A percentile compares a stretch with the other conserved stretches of the same genome.
Conservation (phyloP, 2,329 filamentous ascomycete genomes). For the Paraphaeosphaeria sporulosa region DNA sequence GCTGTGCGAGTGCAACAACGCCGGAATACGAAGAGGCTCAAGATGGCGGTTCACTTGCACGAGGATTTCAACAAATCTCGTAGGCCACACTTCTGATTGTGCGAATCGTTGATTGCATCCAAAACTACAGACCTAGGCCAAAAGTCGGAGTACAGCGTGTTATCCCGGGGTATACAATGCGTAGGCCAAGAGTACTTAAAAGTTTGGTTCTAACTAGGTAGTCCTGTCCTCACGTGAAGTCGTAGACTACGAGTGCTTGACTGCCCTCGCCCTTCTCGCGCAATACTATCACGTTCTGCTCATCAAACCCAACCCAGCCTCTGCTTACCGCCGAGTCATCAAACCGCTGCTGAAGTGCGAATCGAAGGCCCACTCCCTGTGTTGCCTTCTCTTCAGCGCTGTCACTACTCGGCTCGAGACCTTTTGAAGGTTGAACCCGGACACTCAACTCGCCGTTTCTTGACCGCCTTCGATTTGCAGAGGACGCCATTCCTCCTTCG, state of each 20-base stretch:
- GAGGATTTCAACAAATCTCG: no score
- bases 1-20: neutral
- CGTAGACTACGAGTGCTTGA: slow-evolving; percentile 82
- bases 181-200: no score
- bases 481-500: slow-evolving; percentile 70
- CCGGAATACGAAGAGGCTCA: neutral
- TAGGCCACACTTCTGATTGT: no score
- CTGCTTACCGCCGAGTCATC: slow-evolving; percentile 55
- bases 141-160: no score
- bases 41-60: neutral
- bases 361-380: slow-evolving; percentile 41
- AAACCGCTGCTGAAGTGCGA: slow-evolving; percentile 45
- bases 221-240: slow-evolving; percentile 68
- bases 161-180: no score
- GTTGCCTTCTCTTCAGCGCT: slow-evolving; percentile 32
- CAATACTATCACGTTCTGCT: slow-evolving; percentile 88
- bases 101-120: neutral
- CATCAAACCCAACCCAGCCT: slow-evolving; percentile 85
- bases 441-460: slow-evolving; percentile 61
- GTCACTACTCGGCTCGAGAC: slow-evolving; percentile 22
- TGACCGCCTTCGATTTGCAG: slow-evolving; percentile 50
- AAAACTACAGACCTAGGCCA: neutral
- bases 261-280: slow-evolving; percentile 73
- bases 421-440: slow-evolving; percentile 55
- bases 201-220: neutral